Evolutionary conservation across 192 early-diverging fungal species (phyloP), one percentile per base, ranked within the genome.

Genomic region (Martensiomyces pterosporus): DNA sequence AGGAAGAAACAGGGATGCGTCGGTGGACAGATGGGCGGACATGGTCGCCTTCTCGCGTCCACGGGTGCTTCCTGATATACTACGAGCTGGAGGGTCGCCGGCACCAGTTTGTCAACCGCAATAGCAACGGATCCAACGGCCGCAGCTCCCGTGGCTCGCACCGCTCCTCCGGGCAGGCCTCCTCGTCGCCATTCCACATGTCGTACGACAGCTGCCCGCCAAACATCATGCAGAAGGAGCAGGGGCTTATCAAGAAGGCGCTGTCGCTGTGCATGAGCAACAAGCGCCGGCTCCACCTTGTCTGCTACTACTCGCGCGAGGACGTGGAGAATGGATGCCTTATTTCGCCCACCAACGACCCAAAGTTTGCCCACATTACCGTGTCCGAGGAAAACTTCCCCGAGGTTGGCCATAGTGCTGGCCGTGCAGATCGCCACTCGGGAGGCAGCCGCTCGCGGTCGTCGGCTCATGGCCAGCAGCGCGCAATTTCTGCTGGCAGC

Each of bases 11-110:
- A 5, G 88, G 90, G 9, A 94, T 94, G 83, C 71, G 87, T 43
- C 72, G 92, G 25, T 94, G 92, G 92, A 92, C 92, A 0, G 92
- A 94, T 63, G 90, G 90, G 12, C 81, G 85, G 52, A 85, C 82
- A 23, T 94, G 92, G 91, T 88, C 86, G 24, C 85, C 91, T 1
- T 86, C 83, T 25, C 79, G 91, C 15, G 89, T 93, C 24, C 82
- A 87, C 19, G 91, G 91, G 19, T 85, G 81, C 48, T 93, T 93
- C 64, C 62, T 94, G 25, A 91, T 90, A 15, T 94, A 94, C 63
- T 85, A 89, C 60, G 90, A 92, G 66, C 67, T 89, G 13, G 85
- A 92, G 52, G 75, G 79, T 25, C 77, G 83, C 33, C 67, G 80
- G 17, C 70, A 66, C 51, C 70, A 74, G 53, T 74, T 74, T 63